phyloP scores from a whole-genome alignment of 768 basidiomycete species.

The Mycena venus region DNA sequence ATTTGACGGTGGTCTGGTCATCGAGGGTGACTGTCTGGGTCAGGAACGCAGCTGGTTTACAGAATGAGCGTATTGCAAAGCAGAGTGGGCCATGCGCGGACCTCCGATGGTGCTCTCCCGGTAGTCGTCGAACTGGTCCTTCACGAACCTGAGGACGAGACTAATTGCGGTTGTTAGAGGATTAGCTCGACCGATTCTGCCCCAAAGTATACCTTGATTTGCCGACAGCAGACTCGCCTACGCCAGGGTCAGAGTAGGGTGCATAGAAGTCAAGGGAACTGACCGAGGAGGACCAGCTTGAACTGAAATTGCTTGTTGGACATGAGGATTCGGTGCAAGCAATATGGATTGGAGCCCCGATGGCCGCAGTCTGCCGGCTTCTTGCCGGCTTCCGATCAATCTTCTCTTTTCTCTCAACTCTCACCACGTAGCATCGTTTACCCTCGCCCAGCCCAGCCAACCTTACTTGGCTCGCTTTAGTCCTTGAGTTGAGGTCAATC shows the following conservation, averaged over 20 bases:
- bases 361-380: slow-evolving; percentile 30
- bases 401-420: slow-evolving; percentile 9
- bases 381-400: background rate
- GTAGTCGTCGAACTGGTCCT: slow-evolving; percentile 96
- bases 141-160: slow-evolving; percentile 95
- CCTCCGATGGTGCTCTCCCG: slow-evolving; percentile 96
- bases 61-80: slow-evolving; percentile 34
- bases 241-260: slow-evolving; percentile 26
- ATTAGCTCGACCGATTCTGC: slow-evolving; percentile 39
- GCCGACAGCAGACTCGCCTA: slow-evolving; percentile 97
- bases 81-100: slow-evolving; percentile 41
- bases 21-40: slow-evolving; percentile 97
- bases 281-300: slow-evolving; percentile 96
- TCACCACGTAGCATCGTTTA: slow-evolving; percentile 29
- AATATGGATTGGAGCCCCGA: slow-evolving; percentile 41
- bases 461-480: slow-evolving; percentile 24
- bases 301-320: slow-evolving; percentile 94
- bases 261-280: slow-evolving; percentile 39
- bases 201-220: slow-evolving; percentile 82
- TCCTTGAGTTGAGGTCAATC: slow-evolving; percentile 40
- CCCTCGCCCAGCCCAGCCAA: slow-evolving; percentile 2
- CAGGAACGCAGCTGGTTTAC: slow-evolving; percentile 86
- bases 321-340: slow-evolving; percentile 63
- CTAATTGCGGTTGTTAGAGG: slow-evolving; percentile 58
- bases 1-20: slow-evolving; percentile 93